These are phyloP conservation scores for Solanum megistacrolobum DNA, from an alignment of 257 asterid genomes.

Conservation along the genomic window DNA sequence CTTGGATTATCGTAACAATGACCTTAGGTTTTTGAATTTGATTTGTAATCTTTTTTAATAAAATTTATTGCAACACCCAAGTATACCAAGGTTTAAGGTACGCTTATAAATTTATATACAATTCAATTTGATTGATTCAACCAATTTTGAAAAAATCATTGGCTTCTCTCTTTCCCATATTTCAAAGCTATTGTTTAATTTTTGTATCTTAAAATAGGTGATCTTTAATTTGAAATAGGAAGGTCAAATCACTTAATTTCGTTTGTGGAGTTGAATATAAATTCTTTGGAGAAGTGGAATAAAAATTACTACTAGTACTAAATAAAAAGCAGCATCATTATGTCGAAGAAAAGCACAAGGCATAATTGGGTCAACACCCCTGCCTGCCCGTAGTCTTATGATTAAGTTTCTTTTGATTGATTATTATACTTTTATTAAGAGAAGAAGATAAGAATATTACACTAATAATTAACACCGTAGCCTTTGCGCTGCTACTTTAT, in stretches of 20 bases:
- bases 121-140: too few species aligned
- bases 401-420: neutral
- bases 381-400: neutral
- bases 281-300: too few species aligned
- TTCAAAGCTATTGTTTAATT: neutral
- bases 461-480: slow-evolving; percentile 49
- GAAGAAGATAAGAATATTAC: slow-evolving; percentile 42
- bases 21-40: neutral
- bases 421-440: slow-evolving; percentile 15
- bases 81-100: neutral
- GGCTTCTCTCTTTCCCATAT: neutral
- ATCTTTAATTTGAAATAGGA: neutral
- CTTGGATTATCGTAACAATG: neutral
- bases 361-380: neutral
- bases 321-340: neutral
- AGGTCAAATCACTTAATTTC: neutral
- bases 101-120: too few species aligned
- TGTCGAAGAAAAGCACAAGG: neutral
- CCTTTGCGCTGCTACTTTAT: neutral
- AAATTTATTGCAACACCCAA: too few species aligned
- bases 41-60: too few species aligned
- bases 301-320: too few species aligned
- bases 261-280: neutral
- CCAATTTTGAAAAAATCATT: too few species aligned
- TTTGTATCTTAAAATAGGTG: neutral